Base-by-base conservation (phyloP, 1,284 basidiomycete species). In the Ganoderma lucidum region DNA sequence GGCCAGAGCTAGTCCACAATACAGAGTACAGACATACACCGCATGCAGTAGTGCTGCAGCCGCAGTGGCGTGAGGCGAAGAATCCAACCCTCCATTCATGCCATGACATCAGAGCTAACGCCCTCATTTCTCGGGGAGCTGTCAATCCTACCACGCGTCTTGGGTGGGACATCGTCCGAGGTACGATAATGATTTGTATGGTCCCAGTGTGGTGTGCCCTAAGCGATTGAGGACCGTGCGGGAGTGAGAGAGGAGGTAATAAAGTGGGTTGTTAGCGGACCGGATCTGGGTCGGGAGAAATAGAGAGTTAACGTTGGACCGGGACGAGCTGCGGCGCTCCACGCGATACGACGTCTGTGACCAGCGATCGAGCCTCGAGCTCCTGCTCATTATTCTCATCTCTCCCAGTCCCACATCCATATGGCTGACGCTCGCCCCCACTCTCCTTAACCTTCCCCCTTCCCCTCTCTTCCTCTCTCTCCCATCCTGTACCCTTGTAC, bases 351-450 rank as follows among this genome's bases (percentile, higher is more conserved):
- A 51, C 48, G 35, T 35, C 35, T 35, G 35, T 35, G 35, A 35
- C 12, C 48, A 12, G 12, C 42, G 48, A 42, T 28, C 59, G 59
- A 44, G 37, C 19, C 39, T 48, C 59, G 42, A 44, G 42, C 42
- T 51, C 48, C 48, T 51, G 15, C 41, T 62, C 61, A 30, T 35
- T n/a, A 30, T 35, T n/a, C 41, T 42, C 15, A 62, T 30, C 53
- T 55, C 53, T 8, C 53, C 48, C 30, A 32, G 28, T 55, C 53
- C 51, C 30, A 35, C 35, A 30, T 42, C 42, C 55, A 19, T 44
- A 67, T 67, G 62, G 55, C 66, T 67, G 66, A 67, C 66, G 61
- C 62, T 63, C 58, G 66, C 62, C 62, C 37, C 32, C 66, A 39
- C 51, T 15, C 59, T 55, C 48, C 42, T 68, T 61, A 60, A 55